Conservation (phyloP, 2,329 filamentous ascomycete species). For the Epichloe aotearoae region DNA sequence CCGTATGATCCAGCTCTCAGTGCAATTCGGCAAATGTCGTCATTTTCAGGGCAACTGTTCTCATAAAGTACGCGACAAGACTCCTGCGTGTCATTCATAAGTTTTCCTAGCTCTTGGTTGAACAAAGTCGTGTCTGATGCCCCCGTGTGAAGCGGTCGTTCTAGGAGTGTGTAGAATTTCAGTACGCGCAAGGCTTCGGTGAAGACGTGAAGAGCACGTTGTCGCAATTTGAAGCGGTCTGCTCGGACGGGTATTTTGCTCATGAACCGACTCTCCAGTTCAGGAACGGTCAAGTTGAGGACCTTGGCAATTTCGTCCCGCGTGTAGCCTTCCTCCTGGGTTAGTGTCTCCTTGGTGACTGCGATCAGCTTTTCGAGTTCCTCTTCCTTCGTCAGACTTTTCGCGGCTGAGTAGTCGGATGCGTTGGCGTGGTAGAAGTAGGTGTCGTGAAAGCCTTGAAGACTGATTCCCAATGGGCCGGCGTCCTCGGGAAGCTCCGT, state of each 20-base stretch:
- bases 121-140: constrained; percentile 43
- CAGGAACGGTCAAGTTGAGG: constrained; percentile 53
- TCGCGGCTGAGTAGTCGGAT: constrained; percentile 27
- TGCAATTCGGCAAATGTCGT: constrained; percentile 73
- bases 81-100: constrained; percentile 82
- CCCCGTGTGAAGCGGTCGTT: constrained; percentile 28
- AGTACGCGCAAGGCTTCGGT: constrained; percentile 77
- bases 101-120: constrained; percentile 57
- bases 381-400: constrained; percentile 34
- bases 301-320: constrained; percentile 68
- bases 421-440: constrained; percentile 48
- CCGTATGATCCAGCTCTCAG: constrained; percentile 68
- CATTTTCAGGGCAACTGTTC: constrained; percentile 86
- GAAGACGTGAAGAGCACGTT: constrained; percentile 84
- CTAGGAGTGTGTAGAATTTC: constrained; percentile 68
- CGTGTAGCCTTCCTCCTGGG: constrained; percentile 73
- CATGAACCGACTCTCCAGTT: constrained; percentile 68
- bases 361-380: constrained; percentile 64
- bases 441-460: constrained; percentile 76
- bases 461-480: constrained; percentile 67
- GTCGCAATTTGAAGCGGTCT: constrained; percentile 73
- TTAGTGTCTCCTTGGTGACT: constrained; percentile 57
- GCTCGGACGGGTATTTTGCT: constrained; percentile 82
- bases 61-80: constrained; percentile 82
- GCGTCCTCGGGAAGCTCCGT: constrained; percentile 60